phyloP scores from a whole-genome alignment of 2,329 filamentous ascomycete genomes.

The Pyrenochaeta sp. region DNA sequence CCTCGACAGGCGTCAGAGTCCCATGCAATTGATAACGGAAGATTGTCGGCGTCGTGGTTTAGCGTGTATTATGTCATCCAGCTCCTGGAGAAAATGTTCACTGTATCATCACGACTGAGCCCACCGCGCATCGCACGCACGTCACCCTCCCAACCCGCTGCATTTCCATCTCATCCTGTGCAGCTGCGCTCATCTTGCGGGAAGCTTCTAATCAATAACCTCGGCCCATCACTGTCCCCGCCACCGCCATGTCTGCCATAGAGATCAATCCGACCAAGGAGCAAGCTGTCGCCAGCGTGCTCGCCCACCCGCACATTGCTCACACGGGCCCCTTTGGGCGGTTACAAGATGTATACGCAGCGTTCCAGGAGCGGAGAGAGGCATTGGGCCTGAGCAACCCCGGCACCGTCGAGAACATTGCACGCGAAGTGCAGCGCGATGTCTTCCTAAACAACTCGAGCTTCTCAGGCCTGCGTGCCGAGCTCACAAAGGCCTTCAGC shows the following conservation, averaged over 20 bases:
- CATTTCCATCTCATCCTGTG: conserved; percentile 28
- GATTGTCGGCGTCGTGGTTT: conserved; percentile 15
- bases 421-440: conserved; percentile 93
- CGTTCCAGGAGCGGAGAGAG: conserved; percentile 85
- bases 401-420: conserved; percentile 87
- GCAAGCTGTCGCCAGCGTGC: conserved; percentile 62
- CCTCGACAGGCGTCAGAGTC: conserved; percentile 23
- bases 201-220: conserved; percentile 8
- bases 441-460: conserved; percentile 96
- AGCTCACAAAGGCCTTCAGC: conserved; percentile 96
- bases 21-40: conserved; percentile 15
- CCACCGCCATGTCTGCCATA: conserved; percentile 35
- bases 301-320: conserved; percentile 61
- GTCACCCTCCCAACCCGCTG: conserved; percentile 16
- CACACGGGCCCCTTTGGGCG: conserved; percentile 77
- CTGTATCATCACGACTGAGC: conserved; percentile 28
- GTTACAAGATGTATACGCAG: conserved; percentile 78
- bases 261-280: conserved; percentile 45
- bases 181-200: conserved; percentile 9
- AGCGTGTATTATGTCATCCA: conserved; percentile 38
- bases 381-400: conserved; percentile 91
- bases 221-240: neutral
- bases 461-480: conserved; percentile 94
- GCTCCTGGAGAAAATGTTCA: conserved; percentile 39
- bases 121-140: conserved; percentile 25